Evolutionary conservation across 2,329 filamentous ascomycete genomes (phyloP).

Genomic region (Parascedosporium putredinis): DNA sequence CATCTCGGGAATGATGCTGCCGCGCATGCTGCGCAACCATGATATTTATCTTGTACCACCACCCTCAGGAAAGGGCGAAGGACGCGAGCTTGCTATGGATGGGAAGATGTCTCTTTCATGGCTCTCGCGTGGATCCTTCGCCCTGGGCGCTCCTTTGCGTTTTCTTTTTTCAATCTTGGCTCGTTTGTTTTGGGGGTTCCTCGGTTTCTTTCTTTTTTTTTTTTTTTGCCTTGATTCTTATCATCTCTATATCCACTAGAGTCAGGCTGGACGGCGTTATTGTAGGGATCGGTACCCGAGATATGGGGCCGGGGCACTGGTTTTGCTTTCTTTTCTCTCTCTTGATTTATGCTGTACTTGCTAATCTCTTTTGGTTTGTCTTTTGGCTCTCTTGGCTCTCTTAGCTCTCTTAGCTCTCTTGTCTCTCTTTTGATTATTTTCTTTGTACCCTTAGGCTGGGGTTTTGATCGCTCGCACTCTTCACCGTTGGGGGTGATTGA

Average conservation of each 20-base stretch:
- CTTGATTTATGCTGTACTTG: too few relatives aligned
- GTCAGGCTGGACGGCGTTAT: not conserved
- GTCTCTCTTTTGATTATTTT: too few relatives aligned
- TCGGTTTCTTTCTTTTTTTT: not conserved
- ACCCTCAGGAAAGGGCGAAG: constrained; percentile 14
- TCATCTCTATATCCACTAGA: not conserved
- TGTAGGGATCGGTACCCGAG: too few relatives aligned
- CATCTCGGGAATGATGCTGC: constrained; percentile 5
- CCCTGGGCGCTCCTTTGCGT: not conserved
- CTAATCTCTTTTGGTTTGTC: too few relatives aligned
- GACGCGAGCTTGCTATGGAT: not conserved
- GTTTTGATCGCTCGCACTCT: not conserved
- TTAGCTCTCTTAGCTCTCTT: too few relatives aligned
- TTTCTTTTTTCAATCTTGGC: too few relatives aligned
- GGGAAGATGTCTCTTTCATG: not conserved
- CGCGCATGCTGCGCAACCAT: not conserved
- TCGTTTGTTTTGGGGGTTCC: not conserved
- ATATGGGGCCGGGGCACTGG: too few relatives aligned
- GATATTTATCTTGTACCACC: constrained; percentile 15
- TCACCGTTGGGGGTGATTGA: not conserved
- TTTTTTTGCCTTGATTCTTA: not conserved
- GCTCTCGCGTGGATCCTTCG: not conserved
- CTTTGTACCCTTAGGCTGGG: not conserved
- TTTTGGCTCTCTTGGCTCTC: too few relatives aligned
- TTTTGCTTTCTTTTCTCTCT: too few relatives aligned